Evolutionary conservation across 768 basidiomycete species (phyloP).

Genomic region (Suillus variegatus): DNA sequence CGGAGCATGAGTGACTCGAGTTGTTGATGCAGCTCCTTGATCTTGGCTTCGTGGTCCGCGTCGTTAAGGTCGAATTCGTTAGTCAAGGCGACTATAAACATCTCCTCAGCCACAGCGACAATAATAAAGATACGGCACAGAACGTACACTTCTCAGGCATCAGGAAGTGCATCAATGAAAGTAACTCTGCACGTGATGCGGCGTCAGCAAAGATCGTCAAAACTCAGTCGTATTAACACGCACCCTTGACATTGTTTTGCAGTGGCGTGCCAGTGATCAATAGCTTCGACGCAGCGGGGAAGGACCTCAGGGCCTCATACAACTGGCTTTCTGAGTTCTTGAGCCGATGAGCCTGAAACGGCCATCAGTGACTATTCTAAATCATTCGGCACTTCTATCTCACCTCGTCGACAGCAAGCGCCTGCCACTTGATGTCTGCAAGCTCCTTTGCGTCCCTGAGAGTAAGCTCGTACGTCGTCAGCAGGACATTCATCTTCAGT

Average conservation of each 20-base stretch:
- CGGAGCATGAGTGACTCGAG: constrained; percentile 93
- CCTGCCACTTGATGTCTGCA: constrained; percentile 96
- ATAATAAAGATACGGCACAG: background rate
- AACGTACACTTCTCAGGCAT: constrained; percentile 95
- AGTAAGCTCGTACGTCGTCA: constrained; percentile 97
- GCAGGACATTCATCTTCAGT: constrained; percentile 93
- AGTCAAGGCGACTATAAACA: constrained; percentile 72
- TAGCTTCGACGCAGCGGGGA: constrained; percentile 88
- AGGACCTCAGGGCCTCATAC: constrained; percentile 90
- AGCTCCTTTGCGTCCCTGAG: constrained; percentile 89
- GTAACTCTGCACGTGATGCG: constrained; percentile 59
- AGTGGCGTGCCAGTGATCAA: constrained; percentile 98
- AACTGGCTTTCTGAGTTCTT: constrained; percentile 98
- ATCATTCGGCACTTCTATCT: constrained; percentile 17
- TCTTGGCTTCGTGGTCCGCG: constrained; percentile 90
- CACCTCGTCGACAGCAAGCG: constrained; percentile 94
- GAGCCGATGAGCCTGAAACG: constrained; percentile 82
- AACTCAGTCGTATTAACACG: constrained; percentile 18
- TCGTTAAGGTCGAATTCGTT: constrained; percentile 96
- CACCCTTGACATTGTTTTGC: constrained; percentile 99
- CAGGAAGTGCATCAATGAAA: constrained; percentile 98
- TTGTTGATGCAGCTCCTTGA: constrained; percentile 93
- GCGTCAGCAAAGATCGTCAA: constrained; percentile 13
- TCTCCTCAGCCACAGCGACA: constrained; percentile 12
- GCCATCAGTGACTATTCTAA: constrained; percentile 15